These are phyloP conservation scores for Candida tetrigidarum DNA, from an alignment of 1,139 yeast species.

Conservation along the genomic window DNA sequence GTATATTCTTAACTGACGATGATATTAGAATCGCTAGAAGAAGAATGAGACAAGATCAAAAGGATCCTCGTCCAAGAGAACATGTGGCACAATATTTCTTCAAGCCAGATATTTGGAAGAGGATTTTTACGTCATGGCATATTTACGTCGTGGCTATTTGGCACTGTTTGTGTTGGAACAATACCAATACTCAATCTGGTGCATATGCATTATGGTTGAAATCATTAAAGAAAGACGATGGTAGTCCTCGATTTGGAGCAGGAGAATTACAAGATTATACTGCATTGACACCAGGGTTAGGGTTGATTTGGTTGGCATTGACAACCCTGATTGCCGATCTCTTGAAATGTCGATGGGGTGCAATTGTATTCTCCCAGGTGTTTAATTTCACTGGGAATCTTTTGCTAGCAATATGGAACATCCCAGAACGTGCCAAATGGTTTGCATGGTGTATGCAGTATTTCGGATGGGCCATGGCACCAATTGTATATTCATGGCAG, in stretches of 20 bases:
- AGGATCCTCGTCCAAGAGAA: slow-evolving; percentile 33
- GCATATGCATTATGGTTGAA: slow-evolving; percentile 56
- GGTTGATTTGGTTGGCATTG: slow-evolving; percentile 42
- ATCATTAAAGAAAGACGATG: slow-evolving; percentile 32
- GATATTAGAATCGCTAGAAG: slow-evolving; percentile 65
- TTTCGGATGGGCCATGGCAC: slow-evolving; percentile 56
- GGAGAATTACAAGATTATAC: slow-evolving; percentile 45
- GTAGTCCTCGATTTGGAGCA: slow-evolving; percentile 28
- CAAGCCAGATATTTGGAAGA: slow-evolving; percentile 46
- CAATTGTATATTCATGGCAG: slow-evolving; percentile 51
- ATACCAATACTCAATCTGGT: slow-evolving; percentile 48
- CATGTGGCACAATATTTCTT: slow-evolving; percentile 36
- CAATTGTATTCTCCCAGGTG: slow-evolving; percentile 56
- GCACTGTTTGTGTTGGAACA: slow-evolving; percentile 69
- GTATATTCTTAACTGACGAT: slow-evolving; percentile 61
- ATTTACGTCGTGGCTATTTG: slow-evolving; percentile 53
- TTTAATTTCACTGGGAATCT: slow-evolving; percentile 44
- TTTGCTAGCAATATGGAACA: slow-evolving; percentile 50
- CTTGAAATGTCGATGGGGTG: slow-evolving; percentile 58
- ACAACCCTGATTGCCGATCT: slow-evolving; percentile 52
- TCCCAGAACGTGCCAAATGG: slow-evolving; percentile 51
- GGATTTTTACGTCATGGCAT: slow-evolving; percentile 56
- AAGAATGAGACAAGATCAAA: slow-evolving; percentile 53
- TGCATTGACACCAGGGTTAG: slow-evolving; percentile 50
- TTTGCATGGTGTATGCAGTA: slow-evolving; percentile 51